Evolutionary conservation across 2,329 filamentous ascomycete genomes (phyloP).

Genomic region (Colletotrichum truncatum): DNA sequence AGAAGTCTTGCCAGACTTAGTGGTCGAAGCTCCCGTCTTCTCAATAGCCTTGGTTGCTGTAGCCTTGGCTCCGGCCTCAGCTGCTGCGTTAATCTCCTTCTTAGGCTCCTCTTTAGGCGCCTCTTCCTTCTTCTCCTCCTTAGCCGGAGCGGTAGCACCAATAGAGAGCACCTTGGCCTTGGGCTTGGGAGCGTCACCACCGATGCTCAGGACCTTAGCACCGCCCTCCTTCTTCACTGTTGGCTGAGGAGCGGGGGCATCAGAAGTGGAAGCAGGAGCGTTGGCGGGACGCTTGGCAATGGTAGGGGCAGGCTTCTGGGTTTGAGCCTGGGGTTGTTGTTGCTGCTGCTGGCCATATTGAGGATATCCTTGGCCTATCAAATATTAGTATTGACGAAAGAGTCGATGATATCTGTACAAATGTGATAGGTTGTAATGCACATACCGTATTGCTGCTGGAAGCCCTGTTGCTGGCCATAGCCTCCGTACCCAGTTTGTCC

Average conservation of each 20-base stretch:
- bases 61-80: slow-evolving; percentile 84
- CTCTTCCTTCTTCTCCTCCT: slow-evolving; percentile 52
- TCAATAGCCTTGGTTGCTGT: slow-evolving; percentile 89
- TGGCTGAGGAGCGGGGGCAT: slow-evolving; percentile 58
- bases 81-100: slow-evolving; percentile 45
- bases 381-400: not conserved
- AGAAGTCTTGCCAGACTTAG: slow-evolving; percentile 74
- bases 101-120: slow-evolving; percentile 60
- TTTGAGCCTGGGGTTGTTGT: slow-evolving; percentile 44
- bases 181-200: slow-evolving; percentile 65
- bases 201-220: slow-evolving; percentile 72
- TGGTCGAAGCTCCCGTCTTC: slow-evolving; percentile 77
- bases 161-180: slow-evolving; percentile 59
- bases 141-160: slow-evolving; percentile 44
- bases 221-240: slow-evolving; percentile 63
- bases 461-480: slow-evolving; percentile 49
- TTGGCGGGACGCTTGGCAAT: slow-evolving; percentile 71
- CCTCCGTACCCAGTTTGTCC: too few relatives aligned
- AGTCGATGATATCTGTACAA: not conserved
- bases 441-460: slow-evolving; percentile 54
- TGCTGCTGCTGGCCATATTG: slow-evolving; percentile 59
- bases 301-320: slow-evolving; percentile 60
- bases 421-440: not conserved
- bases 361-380: slow-evolving; percentile 47
- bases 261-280: slow-evolving; percentile 50